Base-by-base conservation (phyloP, 2,329 filamentous ascomycete genomes). In the Chrysosporium queenslandicum region DNA sequence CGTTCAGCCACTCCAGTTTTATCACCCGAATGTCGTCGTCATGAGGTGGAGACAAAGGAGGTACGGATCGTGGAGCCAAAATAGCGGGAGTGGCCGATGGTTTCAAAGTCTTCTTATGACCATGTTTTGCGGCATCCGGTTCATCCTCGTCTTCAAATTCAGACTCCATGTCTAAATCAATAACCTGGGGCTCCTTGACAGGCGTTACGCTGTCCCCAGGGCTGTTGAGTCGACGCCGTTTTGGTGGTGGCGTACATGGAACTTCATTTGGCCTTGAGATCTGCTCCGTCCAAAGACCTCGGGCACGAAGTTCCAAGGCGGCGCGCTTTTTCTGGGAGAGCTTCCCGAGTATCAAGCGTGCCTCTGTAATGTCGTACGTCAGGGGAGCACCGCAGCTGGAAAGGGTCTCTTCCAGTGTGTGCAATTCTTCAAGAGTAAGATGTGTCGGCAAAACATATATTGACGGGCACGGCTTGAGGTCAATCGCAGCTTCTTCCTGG, bases 391-490 rank as follows among this genome's bases (percentile, higher is more conserved):
- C 70, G 50, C 69, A 66, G 5, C 66, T 63, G 3, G 77, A 72
- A 8, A 94, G 77, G 20, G 75, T 75, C 23, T 81, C 77, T 63
- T 89, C 83, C 12, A 87, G 65, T 29, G 75, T 67, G 46, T 82
- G 78, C 8, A 86, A 71, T 56, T 85, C 78, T 5, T 82, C 76
- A 0, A 78, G 68, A 1, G 75, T 70, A 25, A 95, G 74, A 63
- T 88, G 85, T 3, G 83, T 81, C 0, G 82, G 71, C 0, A 95
- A 76, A 12, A 97, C 74, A 59, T 82, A 92, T 21, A 92, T 82
- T 3, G 79, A 74, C 9, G 87, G 86, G 56, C 55, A 69, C 2
- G 52, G 36, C 23, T 37, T 46, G 9, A 60, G 54, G 37, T 53
- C 45, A 18, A 59, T 52, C 23, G 20, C n/a, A 12, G 18, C 20